Evolutionary conservation across 176 grass and related monocot species (phyloP).

Genomic region (Echinochloa phyllopogon): DNA sequence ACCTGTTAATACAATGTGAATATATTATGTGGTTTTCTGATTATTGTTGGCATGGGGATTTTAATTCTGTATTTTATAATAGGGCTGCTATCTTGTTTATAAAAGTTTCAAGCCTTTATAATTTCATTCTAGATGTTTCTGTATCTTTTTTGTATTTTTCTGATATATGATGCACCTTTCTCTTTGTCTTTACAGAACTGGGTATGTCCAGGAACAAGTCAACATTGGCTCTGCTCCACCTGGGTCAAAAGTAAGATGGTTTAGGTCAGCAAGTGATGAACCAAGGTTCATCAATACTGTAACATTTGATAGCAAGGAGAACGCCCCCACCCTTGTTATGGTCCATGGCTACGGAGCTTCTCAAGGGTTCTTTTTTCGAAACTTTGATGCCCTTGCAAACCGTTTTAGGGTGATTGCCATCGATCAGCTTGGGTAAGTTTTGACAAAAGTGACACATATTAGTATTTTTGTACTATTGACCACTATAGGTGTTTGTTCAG

Average conservation of each 20-base stretch:
- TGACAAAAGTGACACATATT: not conserved
- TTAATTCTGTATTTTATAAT: not conserved
- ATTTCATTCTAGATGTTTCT: not conserved
- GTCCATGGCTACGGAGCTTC: conserved; percentile 97
- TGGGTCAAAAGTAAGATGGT: conserved; percentile 89
- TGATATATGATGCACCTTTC: not conserved
- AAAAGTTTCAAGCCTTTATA: not conserved
- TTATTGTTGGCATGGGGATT: not conserved
- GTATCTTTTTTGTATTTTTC: not conserved
- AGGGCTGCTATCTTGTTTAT: not conserved
- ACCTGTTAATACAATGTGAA: not conserved
- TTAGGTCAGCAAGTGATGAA: conserved; percentile 84
- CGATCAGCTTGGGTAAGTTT: conserved; percentile 92
- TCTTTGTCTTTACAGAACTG: conserved; percentile 62
- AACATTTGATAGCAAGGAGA: conserved; percentile 91
- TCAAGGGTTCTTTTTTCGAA: conserved; percentile 94
- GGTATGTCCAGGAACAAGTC: conserved; percentile 81
- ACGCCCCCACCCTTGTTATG: conserved; percentile 92
- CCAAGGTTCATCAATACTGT: conserved; percentile 98
- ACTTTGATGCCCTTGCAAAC: conserved; percentile 91
- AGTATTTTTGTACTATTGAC: not conserved
- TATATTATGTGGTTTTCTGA: not conserved
- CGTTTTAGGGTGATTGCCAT: conserved; percentile 91
- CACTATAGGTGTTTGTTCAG: not conserved
- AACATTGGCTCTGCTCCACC: conserved; percentile 94